Percentiles rank a stretch among this genome's conserved stretches.
phyloP scores from a whole-genome alignment of 176 grass and related monocot species.

The Themeda triandra region DNA sequence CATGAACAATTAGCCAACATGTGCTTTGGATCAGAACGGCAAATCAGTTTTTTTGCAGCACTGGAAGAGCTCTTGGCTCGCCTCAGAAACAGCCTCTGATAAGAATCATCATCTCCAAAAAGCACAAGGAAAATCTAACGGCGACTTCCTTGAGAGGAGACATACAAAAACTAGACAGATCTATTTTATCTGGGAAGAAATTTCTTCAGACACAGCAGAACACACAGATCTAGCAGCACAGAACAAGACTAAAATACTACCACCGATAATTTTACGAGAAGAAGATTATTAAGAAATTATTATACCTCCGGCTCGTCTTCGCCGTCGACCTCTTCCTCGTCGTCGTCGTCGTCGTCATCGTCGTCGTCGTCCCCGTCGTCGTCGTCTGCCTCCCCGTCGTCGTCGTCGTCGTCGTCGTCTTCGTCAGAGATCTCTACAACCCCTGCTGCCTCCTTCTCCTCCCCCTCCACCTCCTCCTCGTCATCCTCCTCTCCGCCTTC shows the following conservation, averaged over 20 bases:
- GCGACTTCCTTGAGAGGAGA: neutral
- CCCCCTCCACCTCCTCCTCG: constrained; percentile 16
- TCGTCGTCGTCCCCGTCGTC: constrained; percentile 19
- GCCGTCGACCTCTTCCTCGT: constrained; percentile 10
- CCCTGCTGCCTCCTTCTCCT: neutral
- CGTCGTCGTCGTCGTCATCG: neutral
- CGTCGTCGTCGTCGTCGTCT: constrained; percentile 23
- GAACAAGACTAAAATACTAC: neutral
- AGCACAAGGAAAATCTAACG: neutral
- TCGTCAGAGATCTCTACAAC: constrained; percentile 46
- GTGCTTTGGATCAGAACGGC: constrained; percentile 32
- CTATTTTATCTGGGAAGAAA: neutral
- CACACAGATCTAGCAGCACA: neutral
- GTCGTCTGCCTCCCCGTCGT: constrained; percentile 23
- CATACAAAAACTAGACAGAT: neutral
- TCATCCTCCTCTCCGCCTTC: constrained; percentile 11
- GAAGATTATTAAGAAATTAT: constrained; percentile 15
- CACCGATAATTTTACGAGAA: neutral
- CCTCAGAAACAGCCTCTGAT: constrained; percentile 51
- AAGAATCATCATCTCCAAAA: constrained; percentile 32
- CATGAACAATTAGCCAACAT: neutral
- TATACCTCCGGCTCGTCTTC: constrained; percentile 49
- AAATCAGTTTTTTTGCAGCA: constrained; percentile 43
- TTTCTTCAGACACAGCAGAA: neutral
- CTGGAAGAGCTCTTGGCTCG: neutral